Conservation (phyloP, 257 asterid genomes). For the Pogostemon cablin region DNA sequence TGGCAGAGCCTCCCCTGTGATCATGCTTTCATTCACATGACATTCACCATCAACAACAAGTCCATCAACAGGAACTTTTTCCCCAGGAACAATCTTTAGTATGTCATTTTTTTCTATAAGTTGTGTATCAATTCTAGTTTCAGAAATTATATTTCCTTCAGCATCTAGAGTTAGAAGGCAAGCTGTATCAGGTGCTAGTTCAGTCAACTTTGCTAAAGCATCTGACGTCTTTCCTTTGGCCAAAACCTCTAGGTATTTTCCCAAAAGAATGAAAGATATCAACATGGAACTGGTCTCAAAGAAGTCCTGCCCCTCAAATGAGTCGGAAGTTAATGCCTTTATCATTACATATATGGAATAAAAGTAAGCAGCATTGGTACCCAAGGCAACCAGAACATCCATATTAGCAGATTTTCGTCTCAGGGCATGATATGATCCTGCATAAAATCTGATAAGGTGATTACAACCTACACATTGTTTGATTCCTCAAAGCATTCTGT, state of each 20-base stretch:
- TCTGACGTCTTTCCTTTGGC: conserved; percentile 96
- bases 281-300: conserved; percentile 98
- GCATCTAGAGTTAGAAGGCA: conserved; percentile 73
- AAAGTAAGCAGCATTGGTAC: conserved; percentile 96
- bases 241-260: conserved; percentile 90
- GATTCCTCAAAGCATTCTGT: conserved; percentile 2
- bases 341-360: conserved; percentile 78
- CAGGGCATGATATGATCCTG: conserved; percentile 91
- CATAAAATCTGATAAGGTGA: conserved; percentile 76
- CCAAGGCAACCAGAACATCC: conserved; percentile 99
- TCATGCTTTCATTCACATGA: conserved; percentile 96
- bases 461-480: conserved; percentile 30
- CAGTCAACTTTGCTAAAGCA: conserved; percentile 91
- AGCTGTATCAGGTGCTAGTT: conserved; percentile 91
- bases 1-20: conserved; percentile 93
- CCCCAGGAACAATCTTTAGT: conserved; percentile 92
- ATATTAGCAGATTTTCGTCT: conserved; percentile 87
- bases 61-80: conserved; percentile 95
- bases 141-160: conserved; percentile 76
- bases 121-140: conserved; percentile 76
- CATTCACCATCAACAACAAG: conserved; percentile 87
- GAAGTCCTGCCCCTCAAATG: conserved; percentile 95
- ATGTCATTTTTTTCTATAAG: conserved; percentile 84
- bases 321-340: conserved; percentile 67
- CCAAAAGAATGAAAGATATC: conserved; percentile 94